Conservation (phyloP, 2,329 filamentous ascomycete genomes). For the Tolypocladium inflatum region DNA sequence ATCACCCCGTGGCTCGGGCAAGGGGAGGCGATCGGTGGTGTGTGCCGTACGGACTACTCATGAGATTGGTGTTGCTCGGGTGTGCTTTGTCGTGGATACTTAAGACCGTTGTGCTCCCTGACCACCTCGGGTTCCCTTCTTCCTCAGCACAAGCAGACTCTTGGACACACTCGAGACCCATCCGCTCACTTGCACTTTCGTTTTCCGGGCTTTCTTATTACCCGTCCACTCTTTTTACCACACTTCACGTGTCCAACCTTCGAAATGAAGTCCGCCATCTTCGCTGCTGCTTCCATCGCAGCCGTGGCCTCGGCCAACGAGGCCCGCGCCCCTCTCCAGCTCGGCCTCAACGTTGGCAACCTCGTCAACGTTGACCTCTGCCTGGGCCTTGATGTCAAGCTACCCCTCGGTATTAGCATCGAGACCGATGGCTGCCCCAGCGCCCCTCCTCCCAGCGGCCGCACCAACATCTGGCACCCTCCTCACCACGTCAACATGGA, state of each 20-base stretch:
- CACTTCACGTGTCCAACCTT: background rate
- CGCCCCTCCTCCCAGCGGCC: conserved; percentile 13
- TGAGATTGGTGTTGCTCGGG: background rate
- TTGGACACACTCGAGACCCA: conserved; percentile 2
- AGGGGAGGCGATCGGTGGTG: background rate
- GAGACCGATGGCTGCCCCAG: conserved; percentile 11
- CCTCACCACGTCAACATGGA: conserved; percentile 26
- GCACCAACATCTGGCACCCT: conserved; percentile 25
- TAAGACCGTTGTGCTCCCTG: conserved; percentile 10
- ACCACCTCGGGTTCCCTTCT: background rate
- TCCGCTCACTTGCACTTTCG: conserved; percentile 7
- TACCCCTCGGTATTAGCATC: conserved; percentile 7
- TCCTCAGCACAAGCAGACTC: conserved; percentile 5
- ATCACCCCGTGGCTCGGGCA: conserved; percentile 2
- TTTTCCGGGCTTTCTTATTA: conserved; percentile 9
- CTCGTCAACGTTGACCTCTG: conserved; percentile 6
- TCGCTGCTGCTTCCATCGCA: conserved; percentile 9
- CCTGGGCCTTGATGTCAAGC: conserved; percentile 9
- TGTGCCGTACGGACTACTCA: background rate
- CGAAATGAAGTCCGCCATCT: conserved; percentile 14
- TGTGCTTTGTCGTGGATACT: conserved; percentile 5
- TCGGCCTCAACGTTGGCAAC: conserved; percentile 1
- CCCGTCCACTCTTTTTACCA: conserved; percentile 12
- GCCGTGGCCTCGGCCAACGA: conserved; percentile 7
- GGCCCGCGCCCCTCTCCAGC: conserved; percentile 6